Percentiles rank a stretch among this genome's conserved stretches.
Conservation (phyloP, 805 yeast species). For the Kluyveromyces starmeri region DNA sequence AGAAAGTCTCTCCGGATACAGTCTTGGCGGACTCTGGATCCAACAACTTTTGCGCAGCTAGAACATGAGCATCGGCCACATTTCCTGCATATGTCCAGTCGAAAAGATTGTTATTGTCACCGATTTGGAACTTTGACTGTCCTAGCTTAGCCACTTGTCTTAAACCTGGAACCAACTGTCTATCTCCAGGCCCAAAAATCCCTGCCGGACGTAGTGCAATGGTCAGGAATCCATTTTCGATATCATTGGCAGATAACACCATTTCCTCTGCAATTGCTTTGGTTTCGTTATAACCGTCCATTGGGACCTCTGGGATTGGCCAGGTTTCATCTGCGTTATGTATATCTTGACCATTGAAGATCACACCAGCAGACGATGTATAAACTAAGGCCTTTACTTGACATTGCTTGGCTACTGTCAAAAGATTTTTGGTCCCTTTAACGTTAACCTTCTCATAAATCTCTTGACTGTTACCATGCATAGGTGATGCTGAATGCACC, state of each 20-base stretch:
- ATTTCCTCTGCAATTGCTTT: constrained; percentile 84
- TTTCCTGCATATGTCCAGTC: constrained; percentile 99
- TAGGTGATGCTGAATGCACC: constrained; percentile 95
- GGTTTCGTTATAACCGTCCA: constrained; percentile 96
- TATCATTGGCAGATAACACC: constrained; percentile 66
- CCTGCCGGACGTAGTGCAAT: constrained; percentile 95
- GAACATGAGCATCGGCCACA: constrained; percentile 92
- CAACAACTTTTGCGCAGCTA: constrained; percentile 75
- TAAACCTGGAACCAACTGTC: constrained; percentile 91
- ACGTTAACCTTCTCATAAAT: constrained; percentile 87
- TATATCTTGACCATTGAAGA: constrained; percentile 90
- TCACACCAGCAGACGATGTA: constrained; percentile 96
- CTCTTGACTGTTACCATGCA: constrained; percentile 78
- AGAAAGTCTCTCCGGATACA: constrained; percentile 81
- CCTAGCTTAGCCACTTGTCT: constrained; percentile 74
- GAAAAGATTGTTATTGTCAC: constrained; percentile 86
- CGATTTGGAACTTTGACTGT: constrained; percentile 87
- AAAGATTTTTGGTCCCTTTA: constrained; percentile 71
- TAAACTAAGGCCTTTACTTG: constrained; percentile 64
- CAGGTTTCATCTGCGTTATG: constrained; percentile 87
- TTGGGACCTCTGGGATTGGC: constrained; percentile 85
- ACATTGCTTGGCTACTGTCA: constrained; percentile 49
- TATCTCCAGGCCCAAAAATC: constrained; percentile 96
- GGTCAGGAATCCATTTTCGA: constrained; percentile 51
- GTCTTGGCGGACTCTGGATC: constrained; percentile 32